Conservation (phyloP, 306 rosid genomes). For the Acacia melanoxylon region DNA sequence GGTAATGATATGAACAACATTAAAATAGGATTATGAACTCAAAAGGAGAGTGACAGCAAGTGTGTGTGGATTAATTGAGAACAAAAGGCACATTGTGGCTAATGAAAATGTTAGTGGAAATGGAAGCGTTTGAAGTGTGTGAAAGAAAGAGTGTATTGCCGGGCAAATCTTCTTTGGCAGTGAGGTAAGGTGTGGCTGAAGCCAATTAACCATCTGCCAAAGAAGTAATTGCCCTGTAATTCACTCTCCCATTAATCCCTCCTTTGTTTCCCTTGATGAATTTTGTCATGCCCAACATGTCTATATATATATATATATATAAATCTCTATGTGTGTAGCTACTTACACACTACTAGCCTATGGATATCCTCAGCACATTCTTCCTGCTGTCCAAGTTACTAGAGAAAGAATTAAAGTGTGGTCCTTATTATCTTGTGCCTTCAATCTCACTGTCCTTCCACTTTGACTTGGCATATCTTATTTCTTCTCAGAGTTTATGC, state of each 20-base stretch:
- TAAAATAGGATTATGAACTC: not conserved
- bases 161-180: slow-evolving; percentile 73
- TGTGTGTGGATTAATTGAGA: not conserved
- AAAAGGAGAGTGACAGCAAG: not conserved
- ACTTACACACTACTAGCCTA: not conserved
- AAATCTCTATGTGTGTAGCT: not conserved
- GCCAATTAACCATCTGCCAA: slow-evolving; percentile 35
- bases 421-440: slow-evolving; percentile 9
- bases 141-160: slow-evolving; percentile 33
- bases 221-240: slow-evolving; percentile 53
- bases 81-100: not conserved
- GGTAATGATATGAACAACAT: not conserved
- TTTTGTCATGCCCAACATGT: not conserved
- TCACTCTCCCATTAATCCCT: slow-evolving; percentile 32
- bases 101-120: not conserved
- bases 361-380: slow-evolving; percentile 39
- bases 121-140: not conserved
- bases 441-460: not conserved
- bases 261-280: not conserved
- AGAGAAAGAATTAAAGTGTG: slow-evolving; percentile 10
- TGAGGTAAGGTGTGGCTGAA: slow-evolving; percentile 1
- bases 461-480: not conserved
- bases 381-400: slow-evolving; percentile 1
- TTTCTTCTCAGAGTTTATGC: not conserved
- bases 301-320: slow-evolving; percentile 33